Evolutionary conservation across 345 rosid genomes (phyloP), one percentile per base, ranked within the genome.

Genomic region (Hypericum androsaemum): DNA sequence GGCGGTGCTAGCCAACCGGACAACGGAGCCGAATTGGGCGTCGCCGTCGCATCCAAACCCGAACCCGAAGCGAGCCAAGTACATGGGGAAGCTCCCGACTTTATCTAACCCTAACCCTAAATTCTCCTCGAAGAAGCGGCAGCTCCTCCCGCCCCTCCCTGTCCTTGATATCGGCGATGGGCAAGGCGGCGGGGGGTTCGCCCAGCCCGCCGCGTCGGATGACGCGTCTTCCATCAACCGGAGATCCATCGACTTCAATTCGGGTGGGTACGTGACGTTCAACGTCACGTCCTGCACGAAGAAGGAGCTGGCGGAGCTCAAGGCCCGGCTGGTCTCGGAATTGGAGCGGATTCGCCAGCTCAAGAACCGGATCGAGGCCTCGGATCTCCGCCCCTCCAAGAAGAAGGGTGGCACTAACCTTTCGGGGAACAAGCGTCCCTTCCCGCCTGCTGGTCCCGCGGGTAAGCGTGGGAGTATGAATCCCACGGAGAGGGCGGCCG

Each of bases 291-390:
- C 63, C 0, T 67, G 10, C 61, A 54, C 73, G 47, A 66, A 53
- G 41, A 39, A 37, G 42, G 71, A 76, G 55, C 69, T 70, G 13
- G 58, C 53, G 67, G 64, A 70, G 14, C 68, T 76, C 53, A 73
- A 70, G 64, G 56, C 53, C 49, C 73, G 81, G 9, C 22, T 73
- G 17, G 9, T 70, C 17, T 61, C 58, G 10, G 81, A 73, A 57
- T 75, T 76, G 1, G 63, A 67, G 15, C 73, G 71, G 66, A 70
- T 76, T 6, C 76, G 76, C 16, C 28, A 32, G 35, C 57, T 76
- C 3, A 42, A 63, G 45, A 37, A 47, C 45, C 70, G 78, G 35
- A 47, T 73, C 16, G 71, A 70, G 40, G 13, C 56, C 13, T n/a
- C 50, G 7, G 47, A 15, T 14, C 38, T 37, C 8, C 28, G 22